A percentile compares a stretch with the other conserved stretches of the same genome.
These are phyloP conservation scores for Cydonia oblonga DNA, from an alignment of 331 rosid species.

Conservation along the genomic window DNA sequence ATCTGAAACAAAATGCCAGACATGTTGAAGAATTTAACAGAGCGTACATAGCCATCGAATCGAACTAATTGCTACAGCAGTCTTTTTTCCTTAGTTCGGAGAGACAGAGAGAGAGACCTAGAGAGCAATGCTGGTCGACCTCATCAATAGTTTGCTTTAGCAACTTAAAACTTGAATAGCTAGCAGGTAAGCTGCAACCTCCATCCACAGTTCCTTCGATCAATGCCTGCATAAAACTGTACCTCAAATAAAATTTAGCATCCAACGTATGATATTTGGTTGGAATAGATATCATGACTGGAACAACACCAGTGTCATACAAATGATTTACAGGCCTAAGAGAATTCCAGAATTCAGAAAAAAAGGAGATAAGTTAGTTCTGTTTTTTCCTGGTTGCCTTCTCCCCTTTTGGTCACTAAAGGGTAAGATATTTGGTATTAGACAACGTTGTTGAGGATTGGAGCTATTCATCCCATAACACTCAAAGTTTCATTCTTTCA, in stretches of 20 bases:
- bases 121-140: conserved; percentile 31
- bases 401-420: background rate
- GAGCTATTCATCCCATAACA: background rate
- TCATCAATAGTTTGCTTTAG: conserved; percentile 26
- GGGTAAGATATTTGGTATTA: background rate
- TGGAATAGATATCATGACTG: background rate
- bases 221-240: background rate
- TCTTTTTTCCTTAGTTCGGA: background rate
- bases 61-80: background rate
- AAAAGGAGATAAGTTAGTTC: background rate
- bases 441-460: background rate
- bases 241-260: background rate
- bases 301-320: background rate
- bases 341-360: background rate
- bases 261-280: background rate
- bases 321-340: background rate
- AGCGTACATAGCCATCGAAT: background rate
- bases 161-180: conserved; percentile 30
- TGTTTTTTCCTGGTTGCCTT: background rate
- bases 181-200: conserved; percentile 22
- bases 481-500: background rate
- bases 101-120: conserved; percentile 27
- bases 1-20: conserved; percentile 28
- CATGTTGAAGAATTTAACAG: background rate
- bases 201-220: conserved; percentile 28